Conservation (phyloP, 2,329 filamentous ascomycete species). For the Alternaria rosae region DNA sequence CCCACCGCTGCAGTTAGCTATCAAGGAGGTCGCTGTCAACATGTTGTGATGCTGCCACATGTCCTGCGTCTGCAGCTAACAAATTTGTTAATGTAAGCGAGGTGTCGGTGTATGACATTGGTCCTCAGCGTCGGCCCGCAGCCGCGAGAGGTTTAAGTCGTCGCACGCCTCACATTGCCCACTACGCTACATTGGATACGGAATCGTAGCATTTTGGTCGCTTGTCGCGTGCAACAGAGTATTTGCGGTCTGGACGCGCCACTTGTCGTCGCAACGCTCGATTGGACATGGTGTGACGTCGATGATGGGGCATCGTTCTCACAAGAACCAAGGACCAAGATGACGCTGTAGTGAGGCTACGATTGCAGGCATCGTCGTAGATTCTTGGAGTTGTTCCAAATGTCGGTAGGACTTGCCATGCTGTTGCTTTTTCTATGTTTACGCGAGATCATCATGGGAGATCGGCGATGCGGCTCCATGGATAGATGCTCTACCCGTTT, state of each 20-base stretch:
- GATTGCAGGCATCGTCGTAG: slow-evolving; percentile 17
- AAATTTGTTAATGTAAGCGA: slow-evolving; percentile 38
- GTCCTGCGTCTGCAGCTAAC: slow-evolving; percentile 51
- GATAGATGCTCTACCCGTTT: slow-evolving; percentile 20
- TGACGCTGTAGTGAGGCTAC: slow-evolving; percentile 19
- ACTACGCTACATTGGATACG: slow-evolving; percentile 23
- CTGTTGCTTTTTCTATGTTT: slow-evolving; percentile 26
- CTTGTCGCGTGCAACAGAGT: slow-evolving; percentile 33
- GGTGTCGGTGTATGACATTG: slow-evolving; percentile 38
- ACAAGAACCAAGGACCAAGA: slow-evolving; percentile 9
- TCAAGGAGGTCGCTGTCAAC: slow-evolving; percentile 47
- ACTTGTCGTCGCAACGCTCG: slow-evolving; percentile 37
- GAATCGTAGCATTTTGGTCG: slow-evolving; percentile 23
- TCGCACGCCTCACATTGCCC: slow-evolving; percentile 41
- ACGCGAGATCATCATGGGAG: slow-evolving; percentile 18
- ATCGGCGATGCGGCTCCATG: slow-evolving; percentile 28
- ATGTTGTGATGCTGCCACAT: slow-evolving; percentile 50
- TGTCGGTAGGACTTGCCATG: slow-evolving; percentile 11
- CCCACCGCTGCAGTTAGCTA: slow-evolving; percentile 46
- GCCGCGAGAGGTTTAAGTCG: slow-evolving; percentile 35
- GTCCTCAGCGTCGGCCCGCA: slow-evolving; percentile 36
- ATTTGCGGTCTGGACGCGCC: slow-evolving; percentile 36
- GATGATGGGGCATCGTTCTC: slow-evolving; percentile 7
- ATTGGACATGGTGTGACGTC: slow-evolving; percentile 34
- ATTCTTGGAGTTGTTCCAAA: slow-evolving; percentile 1